phyloP scores from a whole-genome alignment of 495 filamentous ascomycete genomes.

The Neurospora sp. region DNA sequence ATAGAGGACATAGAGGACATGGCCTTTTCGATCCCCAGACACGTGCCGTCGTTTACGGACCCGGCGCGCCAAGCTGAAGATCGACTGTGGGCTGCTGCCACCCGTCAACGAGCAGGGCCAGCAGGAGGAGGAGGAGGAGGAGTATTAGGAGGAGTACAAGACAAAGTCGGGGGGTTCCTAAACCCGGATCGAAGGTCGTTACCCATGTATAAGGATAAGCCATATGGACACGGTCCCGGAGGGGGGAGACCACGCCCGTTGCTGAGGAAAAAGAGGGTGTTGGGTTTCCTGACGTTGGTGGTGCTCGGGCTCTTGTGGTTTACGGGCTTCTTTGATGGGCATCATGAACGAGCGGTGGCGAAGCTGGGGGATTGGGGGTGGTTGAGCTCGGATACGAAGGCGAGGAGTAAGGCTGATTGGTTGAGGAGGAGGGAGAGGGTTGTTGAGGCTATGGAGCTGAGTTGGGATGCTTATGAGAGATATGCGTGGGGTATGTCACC shows the following conservation, averaged over 20 bases:
- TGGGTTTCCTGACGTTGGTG: slow-evolving; percentile 39
- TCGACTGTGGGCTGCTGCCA: slow-evolving; percentile 48
- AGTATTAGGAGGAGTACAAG: slow-evolving; percentile 37
- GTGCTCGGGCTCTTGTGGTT: slow-evolving; percentile 46
- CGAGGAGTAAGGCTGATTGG: slow-evolving; percentile 52
- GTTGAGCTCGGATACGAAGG: slow-evolving; percentile 25
- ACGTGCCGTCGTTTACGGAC: slow-evolving; percentile 61
- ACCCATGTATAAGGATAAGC: slow-evolving; percentile 99
- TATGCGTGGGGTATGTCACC: slow-evolving; percentile 79
- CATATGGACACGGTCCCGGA: slow-evolving; percentile 56
- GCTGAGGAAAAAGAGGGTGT: slow-evolving; percentile 44
- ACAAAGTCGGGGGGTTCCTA: slow-evolving; percentile 34
- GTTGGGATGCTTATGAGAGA: slow-evolving; percentile 86
- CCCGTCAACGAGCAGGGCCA: slow-evolving; percentile 18
- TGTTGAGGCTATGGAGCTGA: slow-evolving; percentile 78
- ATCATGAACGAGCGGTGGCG: slow-evolving; percentile 19
- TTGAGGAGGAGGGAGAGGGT: slow-evolving; percentile 66
- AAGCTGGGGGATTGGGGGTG: slow-evolving; percentile 32
- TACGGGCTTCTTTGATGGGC: slow-evolving; percentile 41
- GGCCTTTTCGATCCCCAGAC: slow-evolving; percentile 57
- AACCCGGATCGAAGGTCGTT: slow-evolving; percentile 48
- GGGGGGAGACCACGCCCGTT: slow-evolving; percentile 27
- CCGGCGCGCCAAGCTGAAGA: slow-evolving; percentile 61
- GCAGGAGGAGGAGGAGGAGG: slow-evolving; percentile 21
- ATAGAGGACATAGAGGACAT: slow-evolving; percentile 32